Evolutionary conservation across 768 basidiomycete genomes (phyloP).

Genomic region (Psilocybe azurescens): DNA sequence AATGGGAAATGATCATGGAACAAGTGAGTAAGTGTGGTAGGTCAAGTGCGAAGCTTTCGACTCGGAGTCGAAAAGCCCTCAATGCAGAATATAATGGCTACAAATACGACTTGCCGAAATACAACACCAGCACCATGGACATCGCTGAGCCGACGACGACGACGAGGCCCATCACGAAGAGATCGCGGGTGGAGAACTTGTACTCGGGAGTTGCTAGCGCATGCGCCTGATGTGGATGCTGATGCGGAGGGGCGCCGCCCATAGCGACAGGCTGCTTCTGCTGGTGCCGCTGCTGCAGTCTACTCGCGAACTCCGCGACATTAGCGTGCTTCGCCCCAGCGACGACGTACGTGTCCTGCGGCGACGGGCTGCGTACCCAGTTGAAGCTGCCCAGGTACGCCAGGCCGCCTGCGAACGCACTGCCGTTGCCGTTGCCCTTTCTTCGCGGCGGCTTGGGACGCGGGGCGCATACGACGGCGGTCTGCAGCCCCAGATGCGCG

Average conservation of each 20-base stretch:
- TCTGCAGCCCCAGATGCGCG: background rate
- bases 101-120: background rate
- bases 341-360: background rate
- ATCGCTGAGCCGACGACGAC: background rate
- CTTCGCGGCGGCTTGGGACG: background rate
- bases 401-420: background rate
- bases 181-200: background rate
- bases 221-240: too few relatives aligned
- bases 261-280: too few relatives aligned
- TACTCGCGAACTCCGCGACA: background rate
- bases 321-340: background rate
- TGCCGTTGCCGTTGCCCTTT: background rate
- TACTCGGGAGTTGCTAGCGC: background rate
- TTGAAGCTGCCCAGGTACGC: constrained; percentile 1
- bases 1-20: too few relatives aligned
- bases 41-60: background rate
- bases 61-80: background rate
- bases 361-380: background rate
- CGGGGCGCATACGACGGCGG: background rate
- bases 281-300: background rate
- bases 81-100: background rate
- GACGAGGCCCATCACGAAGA: background rate
- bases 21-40: too few relatives aligned
- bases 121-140: background rate
- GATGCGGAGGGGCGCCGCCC: too few relatives aligned